Percentiles rank a stretch among this genome's conserved stretches.
Conservation (phyloP, 768 basidiomycete species). For the Russula ochroleuca region DNA sequence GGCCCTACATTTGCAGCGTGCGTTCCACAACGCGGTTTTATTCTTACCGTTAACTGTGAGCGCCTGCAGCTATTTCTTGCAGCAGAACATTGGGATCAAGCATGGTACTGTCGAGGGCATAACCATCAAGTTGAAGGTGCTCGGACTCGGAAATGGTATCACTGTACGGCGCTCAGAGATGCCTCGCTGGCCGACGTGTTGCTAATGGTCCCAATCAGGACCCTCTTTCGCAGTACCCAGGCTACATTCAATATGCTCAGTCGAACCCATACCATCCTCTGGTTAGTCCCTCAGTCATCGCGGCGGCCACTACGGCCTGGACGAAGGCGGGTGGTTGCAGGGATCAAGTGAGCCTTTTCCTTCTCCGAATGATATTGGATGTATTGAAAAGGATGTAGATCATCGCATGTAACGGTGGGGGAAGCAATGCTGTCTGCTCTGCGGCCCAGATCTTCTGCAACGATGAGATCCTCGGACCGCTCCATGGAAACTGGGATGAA, state of each 20-base stretch:
- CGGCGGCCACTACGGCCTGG: conserved; percentile 43
- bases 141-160: conserved; percentile 61
- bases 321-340: conserved; percentile 45
- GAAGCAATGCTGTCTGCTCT: conserved; percentile 49
- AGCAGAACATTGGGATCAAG: conserved; percentile 55
- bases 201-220: conserved; percentile 30
- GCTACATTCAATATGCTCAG: conserved; percentile 52
- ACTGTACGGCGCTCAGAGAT: conserved; percentile 39
- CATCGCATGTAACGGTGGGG: conserved; percentile 46
- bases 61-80: conserved; percentile 43
- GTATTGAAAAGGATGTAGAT: conserved; percentile 38
- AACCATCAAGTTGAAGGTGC: conserved; percentile 53
- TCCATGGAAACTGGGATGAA: conserved; percentile 48
- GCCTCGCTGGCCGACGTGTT: neutral
- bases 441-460: conserved; percentile 57
- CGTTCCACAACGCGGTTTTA: conserved; percentile 14
- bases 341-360: conserved; percentile 38
- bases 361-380: neutral
- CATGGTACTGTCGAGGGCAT: conserved; percentile 43
- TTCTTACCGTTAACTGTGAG: neutral
- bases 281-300: conserved; percentile 42
- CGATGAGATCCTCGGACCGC: conserved; percentile 37
- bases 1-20: conserved; percentile 38
- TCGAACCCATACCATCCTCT: conserved; percentile 53
- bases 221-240: conserved; percentile 51